Evolutionary conservation across 2,329 filamentous ascomycete species (phyloP).

Genomic region (Calonectria naviculata): DNA sequence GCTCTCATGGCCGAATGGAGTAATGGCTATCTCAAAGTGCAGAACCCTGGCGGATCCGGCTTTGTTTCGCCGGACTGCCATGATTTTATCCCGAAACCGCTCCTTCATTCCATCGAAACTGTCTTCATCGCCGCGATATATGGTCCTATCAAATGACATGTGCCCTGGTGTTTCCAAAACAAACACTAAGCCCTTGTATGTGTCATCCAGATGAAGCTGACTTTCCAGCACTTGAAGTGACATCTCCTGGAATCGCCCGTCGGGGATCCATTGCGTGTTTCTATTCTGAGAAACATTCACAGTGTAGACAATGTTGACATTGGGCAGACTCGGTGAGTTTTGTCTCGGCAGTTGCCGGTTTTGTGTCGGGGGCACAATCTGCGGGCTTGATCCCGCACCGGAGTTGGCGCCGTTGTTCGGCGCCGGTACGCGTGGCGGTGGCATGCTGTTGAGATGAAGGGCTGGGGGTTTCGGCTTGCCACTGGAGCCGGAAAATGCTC

Average conservation of each 20-base stretch:
- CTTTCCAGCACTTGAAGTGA: background rate
- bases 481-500: background rate
- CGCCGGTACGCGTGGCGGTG: background rate
- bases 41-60: background rate
- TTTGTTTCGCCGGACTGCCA: background rate
- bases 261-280: background rate
- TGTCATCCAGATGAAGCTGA: background rate
- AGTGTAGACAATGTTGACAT: background rate
- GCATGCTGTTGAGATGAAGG: background rate
- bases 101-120: background rate
- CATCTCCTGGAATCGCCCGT: background rate
- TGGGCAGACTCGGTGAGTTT: background rate
- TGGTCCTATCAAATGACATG: background rate
- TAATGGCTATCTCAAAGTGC: conserved; percentile 13
- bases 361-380: background rate
- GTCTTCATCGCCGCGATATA: background rate
- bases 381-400: background rate
- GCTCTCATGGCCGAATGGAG: background rate
- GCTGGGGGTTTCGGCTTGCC: background rate
- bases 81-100: background rate
- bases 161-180: background rate
- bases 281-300: background rate
- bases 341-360: background rate
- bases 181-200: background rate
- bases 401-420: background rate